Percentiles rank a stretch among this genome's conserved stretches.
Evolutionary conservation across 2,329 filamentous ascomycete species (phyloP).

Genomic region (Pseudogymnoascus sp.): DNA sequence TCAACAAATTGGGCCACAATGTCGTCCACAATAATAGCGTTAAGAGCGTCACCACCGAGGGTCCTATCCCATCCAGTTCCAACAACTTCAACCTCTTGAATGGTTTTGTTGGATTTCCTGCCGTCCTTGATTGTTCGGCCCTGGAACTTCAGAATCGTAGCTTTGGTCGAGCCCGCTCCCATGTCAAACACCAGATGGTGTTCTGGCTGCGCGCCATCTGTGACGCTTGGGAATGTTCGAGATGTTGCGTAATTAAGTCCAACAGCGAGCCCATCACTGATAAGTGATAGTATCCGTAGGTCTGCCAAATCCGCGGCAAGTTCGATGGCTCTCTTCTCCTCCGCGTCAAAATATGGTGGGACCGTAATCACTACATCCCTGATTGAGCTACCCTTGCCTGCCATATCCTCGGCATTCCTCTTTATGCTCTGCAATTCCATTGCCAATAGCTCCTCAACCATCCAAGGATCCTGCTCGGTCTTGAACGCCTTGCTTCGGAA

Average conservation of each 20-base stretch:
- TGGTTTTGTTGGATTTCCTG: conserved; percentile 89
- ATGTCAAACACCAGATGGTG: conserved; percentile 94
- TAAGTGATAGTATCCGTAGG: conserved; percentile 71
- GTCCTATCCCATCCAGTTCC: conserved; percentile 83
- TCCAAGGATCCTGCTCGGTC: conserved; percentile 55
- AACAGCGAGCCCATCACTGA: conserved; percentile 87
- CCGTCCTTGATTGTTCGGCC: conserved; percentile 82
- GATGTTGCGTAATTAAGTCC: conserved; percentile 92
- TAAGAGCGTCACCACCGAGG: conserved; percentile 83
- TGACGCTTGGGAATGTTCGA: conserved; percentile 78
- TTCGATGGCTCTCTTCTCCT: conserved; percentile 81
- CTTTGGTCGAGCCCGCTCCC: conserved; percentile 90
- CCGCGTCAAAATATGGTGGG: conserved; percentile 79
- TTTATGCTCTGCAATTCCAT: conserved; percentile 94
- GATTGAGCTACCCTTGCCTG: conserved; percentile 65
- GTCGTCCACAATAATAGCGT: conserved; percentile 79
- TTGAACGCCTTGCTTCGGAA: conserved; percentile 68
- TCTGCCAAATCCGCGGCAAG: conserved; percentile 81
- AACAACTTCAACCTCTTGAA: conserved; percentile 88
- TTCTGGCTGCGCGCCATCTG: conserved; percentile 77
- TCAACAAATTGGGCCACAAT: conserved; percentile 75
- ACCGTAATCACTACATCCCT: conserved; percentile 82
- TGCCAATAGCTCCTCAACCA: conserved; percentile 86
- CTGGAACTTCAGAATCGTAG: conserved; percentile 84
- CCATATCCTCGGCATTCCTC: conserved; percentile 76